Base-by-base conservation (phyloP, 2,329 filamentous ascomycete species). In the Ophiostoma pallidulum region DNA sequence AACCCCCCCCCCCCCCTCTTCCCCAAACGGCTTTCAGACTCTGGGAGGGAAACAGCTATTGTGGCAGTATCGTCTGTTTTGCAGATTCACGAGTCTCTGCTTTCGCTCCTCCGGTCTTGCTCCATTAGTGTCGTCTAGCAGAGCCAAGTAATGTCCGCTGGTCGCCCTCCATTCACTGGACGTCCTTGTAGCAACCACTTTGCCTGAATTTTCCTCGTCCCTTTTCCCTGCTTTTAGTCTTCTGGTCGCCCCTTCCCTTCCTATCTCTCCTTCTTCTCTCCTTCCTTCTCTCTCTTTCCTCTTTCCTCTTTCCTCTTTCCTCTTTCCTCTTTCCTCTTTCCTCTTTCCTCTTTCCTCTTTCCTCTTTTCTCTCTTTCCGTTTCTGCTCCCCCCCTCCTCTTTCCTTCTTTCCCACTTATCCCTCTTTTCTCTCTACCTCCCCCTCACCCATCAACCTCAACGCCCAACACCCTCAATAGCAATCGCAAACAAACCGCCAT, bases 401-500 rank as follows among this genome's bases (percentile, higher is more conserved):
- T 50, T 42, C 51, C 20, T 42, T 36, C 41, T 45, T 42, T 44
- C 33, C 48, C 47, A 36, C 50, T 52, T 40, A 33, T 44, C n/a
- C 48, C 29, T 51, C 51, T 44, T 41, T 45, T 43, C 43, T 51
- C 41, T 49, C 51, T n/a, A 18, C 5, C 37, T 40, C 53, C 49
- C 37, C 52, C 48, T 31, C 49, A 35, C 40, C 45, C 22, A 50
- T 51, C 47, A 46, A 53, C 52, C 53, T 41, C 49, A 29, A 51
- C 39, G 44, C 35, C 41, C 29, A 41, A 40, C 33, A 48, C 45
- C n/a, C n/a, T n/a, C 32, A 42, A 43, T 32, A 49, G 18, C 20
- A 16, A 44, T 13, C 20, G 26, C 20, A 29, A 26, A 24, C 31
- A 29, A 52, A 55, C 54, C 65, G 70, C 65, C 68, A 80, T 64